Conservation (phyloP, 768 basidiomycete species). For the Auricularia sp. region DNA sequence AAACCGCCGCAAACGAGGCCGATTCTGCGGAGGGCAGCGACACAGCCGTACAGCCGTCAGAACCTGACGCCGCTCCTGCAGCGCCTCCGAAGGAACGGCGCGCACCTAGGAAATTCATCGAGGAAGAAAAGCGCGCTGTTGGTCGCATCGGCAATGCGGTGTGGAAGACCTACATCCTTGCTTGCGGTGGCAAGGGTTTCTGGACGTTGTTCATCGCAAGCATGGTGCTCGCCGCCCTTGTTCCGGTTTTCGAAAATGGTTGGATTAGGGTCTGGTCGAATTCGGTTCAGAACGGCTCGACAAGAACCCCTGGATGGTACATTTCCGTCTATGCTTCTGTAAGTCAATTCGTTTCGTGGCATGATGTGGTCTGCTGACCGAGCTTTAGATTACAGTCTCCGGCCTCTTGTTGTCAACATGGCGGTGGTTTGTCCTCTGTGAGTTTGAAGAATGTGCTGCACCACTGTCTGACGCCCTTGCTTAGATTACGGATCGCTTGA, state of each 20-base stretch:
- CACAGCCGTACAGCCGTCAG: constrained; percentile 8
- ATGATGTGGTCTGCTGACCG: not conserved
- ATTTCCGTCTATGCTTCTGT: constrained; percentile 63
- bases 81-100: constrained; percentile 32
- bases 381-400: constrained; percentile 14
- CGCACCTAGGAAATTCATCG: constrained; percentile 69
- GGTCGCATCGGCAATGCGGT: constrained; percentile 58
- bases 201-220: constrained; percentile 48
- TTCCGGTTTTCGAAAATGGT: constrained; percentile 58
- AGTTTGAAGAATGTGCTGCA: constrained; percentile 14
- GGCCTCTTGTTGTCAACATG: constrained; percentile 50
- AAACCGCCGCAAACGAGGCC: constrained; percentile 33
- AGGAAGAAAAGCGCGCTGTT: constrained; percentile 71
- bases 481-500: constrained; percentile 68
- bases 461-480: constrained; percentile 6
- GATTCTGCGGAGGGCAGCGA: constrained; percentile 20
- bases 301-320: constrained; percentile 45
- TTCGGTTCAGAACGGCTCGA: constrained; percentile 44
- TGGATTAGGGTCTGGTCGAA: constrained; percentile 35
- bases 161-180: constrained; percentile 50
- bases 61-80: constrained; percentile 6
- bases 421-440: constrained; percentile 65
- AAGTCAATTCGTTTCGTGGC: constrained; percentile 24
- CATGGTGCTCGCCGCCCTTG: constrained; percentile 46
- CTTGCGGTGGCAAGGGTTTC: constrained; percentile 39